A percentile compares a stretch with the other conserved stretches of the same genome.
Evolutionary conservation across 257 asterid species (phyloP).

Genomic region (Eustoma russellianum): DNA sequence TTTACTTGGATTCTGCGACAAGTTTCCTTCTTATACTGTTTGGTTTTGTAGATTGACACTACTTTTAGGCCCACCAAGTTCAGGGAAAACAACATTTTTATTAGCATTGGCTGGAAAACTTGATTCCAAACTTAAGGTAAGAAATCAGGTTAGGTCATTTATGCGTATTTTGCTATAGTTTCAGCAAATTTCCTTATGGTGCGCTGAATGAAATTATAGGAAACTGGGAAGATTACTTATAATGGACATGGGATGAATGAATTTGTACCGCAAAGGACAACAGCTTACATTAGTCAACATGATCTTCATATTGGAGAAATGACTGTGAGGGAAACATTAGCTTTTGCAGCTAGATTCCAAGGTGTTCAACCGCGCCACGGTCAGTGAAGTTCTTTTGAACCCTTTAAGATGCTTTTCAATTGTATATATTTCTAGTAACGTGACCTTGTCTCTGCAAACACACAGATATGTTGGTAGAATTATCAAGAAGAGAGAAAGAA

Average conservation of each 20-base stretch:
- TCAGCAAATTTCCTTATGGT: too few species aligned
- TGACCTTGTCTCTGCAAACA: slow-evolving; percentile 1
- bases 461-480: slow-evolving; percentile 38
- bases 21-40: neutral
- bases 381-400: slow-evolving; percentile 17
- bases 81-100: slow-evolving; percentile 82
- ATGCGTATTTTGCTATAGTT: neutral
- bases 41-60: slow-evolving; percentile 49
- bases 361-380: slow-evolving; percentile 62
- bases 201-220: neutral
- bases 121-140: slow-evolving; percentile 49
- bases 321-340: slow-evolving; percentile 55
- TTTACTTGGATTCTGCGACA: neutral
- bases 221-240: slow-evolving; percentile 1
- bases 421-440: too few species aligned
- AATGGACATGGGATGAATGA: slow-evolving; percentile 8
- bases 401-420: too few species aligned
- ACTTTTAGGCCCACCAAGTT: slow-evolving; percentile 88
- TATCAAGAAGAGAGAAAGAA: slow-evolving; percentile 34
- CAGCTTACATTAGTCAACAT: slow-evolving; percentile 7
- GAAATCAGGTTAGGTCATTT: neutral
- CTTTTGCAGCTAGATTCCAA: slow-evolving; percentile 92
- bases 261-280: slow-evolving; percentile 6
- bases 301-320: slow-evolving; percentile 58
- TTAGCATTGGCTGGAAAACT: slow-evolving; percentile 90